Evolutionary conservation across 371 early-diverging fungal genomes (phyloP).

Genomic region (Rhizoclosmatium hyalinum): DNA sequence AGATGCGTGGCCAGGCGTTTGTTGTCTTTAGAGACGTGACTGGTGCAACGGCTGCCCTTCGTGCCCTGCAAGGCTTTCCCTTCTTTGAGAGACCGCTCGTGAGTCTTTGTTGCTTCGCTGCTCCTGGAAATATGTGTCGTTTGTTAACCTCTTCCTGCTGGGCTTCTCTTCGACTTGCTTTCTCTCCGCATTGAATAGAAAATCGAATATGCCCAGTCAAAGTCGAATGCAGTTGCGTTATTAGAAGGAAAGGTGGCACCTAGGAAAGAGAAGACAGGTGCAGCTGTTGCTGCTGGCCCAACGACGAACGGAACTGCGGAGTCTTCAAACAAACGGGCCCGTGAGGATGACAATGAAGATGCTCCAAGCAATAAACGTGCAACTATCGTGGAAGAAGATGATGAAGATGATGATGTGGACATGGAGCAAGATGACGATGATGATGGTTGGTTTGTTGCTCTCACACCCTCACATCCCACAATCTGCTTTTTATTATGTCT

Average conservation of each 20-base stretch:
- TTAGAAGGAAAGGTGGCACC: slow-evolving; percentile 60
- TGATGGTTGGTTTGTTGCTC: not conserved
- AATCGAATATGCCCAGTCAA: slow-evolving; percentile 80
- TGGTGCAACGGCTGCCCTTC: slow-evolving; percentile 81
- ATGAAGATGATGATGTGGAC: slow-evolving; percentile 38
- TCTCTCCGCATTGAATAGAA: slow-evolving; percentile 49
- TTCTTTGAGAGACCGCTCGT: slow-evolving; percentile 86
- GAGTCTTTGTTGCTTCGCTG: slow-evolving; percentile 37
- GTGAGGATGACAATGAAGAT: slow-evolving; percentile 32
- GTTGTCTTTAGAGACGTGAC: slow-evolving; percentile 82
- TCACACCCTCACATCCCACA: no score
- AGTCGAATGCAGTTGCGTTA: slow-evolving; percentile 81
- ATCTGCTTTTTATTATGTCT: no score
- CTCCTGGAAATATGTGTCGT: not conserved
- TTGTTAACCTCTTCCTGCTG: not conserved
- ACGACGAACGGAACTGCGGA: slow-evolving; percentile 23
- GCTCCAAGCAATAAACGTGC: slow-evolving; percentile 26
- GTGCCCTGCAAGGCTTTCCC: slow-evolving; percentile 82
- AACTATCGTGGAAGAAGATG: slow-evolving; percentile 27
- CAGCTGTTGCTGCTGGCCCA: not conserved
- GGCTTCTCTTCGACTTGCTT: not conserved
- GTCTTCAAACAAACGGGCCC: slow-evolving; percentile 5
- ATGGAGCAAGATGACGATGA: slow-evolving; percentile 27
- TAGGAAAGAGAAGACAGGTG: slow-evolving; percentile 3
- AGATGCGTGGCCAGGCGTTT: slow-evolving; percentile 97